Base-by-base conservation (phyloP, 768 basidiomycete genomes). In the Pholiota microspora region DNA sequence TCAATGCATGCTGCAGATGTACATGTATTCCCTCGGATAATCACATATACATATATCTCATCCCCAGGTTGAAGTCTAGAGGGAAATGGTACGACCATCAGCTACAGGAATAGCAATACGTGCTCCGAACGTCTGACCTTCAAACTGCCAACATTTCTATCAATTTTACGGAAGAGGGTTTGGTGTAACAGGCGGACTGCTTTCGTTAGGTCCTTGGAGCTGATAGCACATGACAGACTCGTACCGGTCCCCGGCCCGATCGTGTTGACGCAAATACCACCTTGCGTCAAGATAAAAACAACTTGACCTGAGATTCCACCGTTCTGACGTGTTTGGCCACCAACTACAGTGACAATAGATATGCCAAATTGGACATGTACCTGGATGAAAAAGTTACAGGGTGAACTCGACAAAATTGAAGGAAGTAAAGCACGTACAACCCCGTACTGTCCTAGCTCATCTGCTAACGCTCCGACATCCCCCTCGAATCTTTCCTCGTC, bases 211-310 rank as follows among this genome's bases (percentile, higher is more conserved):
- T 40, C 32, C 15, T 25, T 52, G 21, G 23, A 16, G 40, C 10
- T 35, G 18, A 42, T 52, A 23, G 31, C 51, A 52, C 28, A 45
- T 52, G 51, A 48, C n/a, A 29, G 4, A 15, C 29, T 29, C 13
- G 32, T 31, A 12, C 46, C 28, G n/a, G 46, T 48, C 15, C 46
- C 94, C 62, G 96, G 94, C 55, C 84, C 86, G 69, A 97, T 94
- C 94, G 95, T 96, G 74, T 95, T 94, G 61, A 96, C 94, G 69
- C 96, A 95, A 64, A 96, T 83, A 63, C 84, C 84, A 15, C 88
- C 92, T 59, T 92, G 89, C 2, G 91, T 93, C 18, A 97, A 83
- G 9, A 91, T 89, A 38, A 82, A 73, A 94, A 95, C 92, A 94
- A 94, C 51, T 85, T 77, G 56, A 89, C 89, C 40, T 2, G 40